Evolutionary conservation across 495 filamentous ascomycete genomes (phyloP), one percentile per base, ranked within the genome.

Genomic region (Talaromyces ruber): DNA sequence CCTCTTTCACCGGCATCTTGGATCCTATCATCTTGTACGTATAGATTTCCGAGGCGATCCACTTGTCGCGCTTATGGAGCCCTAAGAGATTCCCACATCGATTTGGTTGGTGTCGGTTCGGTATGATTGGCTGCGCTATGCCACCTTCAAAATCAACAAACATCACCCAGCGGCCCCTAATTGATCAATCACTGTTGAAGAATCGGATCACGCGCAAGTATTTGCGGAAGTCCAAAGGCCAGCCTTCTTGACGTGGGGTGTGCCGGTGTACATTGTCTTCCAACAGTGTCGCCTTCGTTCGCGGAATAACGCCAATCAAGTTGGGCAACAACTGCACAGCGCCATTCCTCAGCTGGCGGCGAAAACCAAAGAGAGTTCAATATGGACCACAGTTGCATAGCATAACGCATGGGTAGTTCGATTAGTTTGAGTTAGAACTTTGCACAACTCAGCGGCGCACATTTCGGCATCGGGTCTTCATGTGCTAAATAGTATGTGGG

Each of bases 311-410:
- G 29, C 54, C 26, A 57, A 57, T 57, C 54, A 34, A 16, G 28
- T 16, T 18, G 54, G 52, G 22, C 24, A 29, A 28, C 24, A 29
- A 55, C 16, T 34, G 54, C 18, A 16, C 9, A 30, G 54, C 14
- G 29, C 29, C 12, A 34, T 30, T 12, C 28, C 54, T 57, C 54
- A 57, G 54, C 54, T 57, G 54, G 54, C 28, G 54, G 54, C 54
- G 16, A 57, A 57, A 57, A 34, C 18, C 8, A n/a, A 57, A 25
- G 24, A 54, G 22, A 25, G 22, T 28, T 28, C 22, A 54, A 28
- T 54, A 14, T 29, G 51, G 51, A 54, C 24, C 18, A 21, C n/a
- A 47, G 18, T 47, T 47, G 43, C 43, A 47, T 47, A 21, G 43
- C 43, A 47, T 47, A 21, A 47, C 9, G 43, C 43, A 47, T 47